Conservation (phyloP, 2,329 filamentous ascomycete genomes). For the Didymella lethalis region DNA sequence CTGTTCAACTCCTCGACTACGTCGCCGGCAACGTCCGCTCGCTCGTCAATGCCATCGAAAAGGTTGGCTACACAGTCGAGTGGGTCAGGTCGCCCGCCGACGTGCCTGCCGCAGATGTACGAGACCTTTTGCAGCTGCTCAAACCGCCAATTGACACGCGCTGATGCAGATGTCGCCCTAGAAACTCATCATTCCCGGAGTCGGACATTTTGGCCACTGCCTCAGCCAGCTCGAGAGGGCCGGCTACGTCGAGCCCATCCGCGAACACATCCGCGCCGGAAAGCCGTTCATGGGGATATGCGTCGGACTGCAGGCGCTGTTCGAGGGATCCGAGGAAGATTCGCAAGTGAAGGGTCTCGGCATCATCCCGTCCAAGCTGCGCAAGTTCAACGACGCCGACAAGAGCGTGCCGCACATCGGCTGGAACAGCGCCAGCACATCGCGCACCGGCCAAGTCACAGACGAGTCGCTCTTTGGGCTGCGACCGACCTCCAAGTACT, state of each 20-base stretch:
- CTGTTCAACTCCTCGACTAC: slow-evolving; percentile 83
- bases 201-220: slow-evolving; percentile 98
- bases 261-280: slow-evolving; percentile 82
- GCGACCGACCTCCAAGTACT: slow-evolving; percentile 87
- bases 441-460: slow-evolving; percentile 50
- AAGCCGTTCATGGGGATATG: slow-evolving; percentile 99
- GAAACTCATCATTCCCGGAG: slow-evolving; percentile 94
- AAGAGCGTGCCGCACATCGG: slow-evolving; percentile 99
- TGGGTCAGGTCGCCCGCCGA: slow-evolving; percentile 90
- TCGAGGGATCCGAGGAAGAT: slow-evolving; percentile 84
- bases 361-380: slow-evolving; percentile 73
- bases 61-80: slow-evolving; percentile 89
- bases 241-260: slow-evolving; percentile 84
- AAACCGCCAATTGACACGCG: slow-evolving; percentile 40
- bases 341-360: slow-evolving; percentile 75
- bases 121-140: slow-evolving; percentile 9
- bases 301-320: slow-evolving; percentile 90
- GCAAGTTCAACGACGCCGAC: slow-evolving; percentile 75
- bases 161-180: slow-evolving; percentile 55
- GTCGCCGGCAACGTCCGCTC: slow-evolving; percentile 96
- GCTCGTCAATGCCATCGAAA: slow-evolving; percentile 96
- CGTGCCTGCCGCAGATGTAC: slow-evolving; percentile 82
- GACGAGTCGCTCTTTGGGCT: slow-evolving; percentile 77
- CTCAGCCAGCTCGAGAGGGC: slow-evolving; percentile 81
- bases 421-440: slow-evolving; percentile 88